Conservation (phyloP, 139 green algal species). For the Marvania coccoides region DNA sequence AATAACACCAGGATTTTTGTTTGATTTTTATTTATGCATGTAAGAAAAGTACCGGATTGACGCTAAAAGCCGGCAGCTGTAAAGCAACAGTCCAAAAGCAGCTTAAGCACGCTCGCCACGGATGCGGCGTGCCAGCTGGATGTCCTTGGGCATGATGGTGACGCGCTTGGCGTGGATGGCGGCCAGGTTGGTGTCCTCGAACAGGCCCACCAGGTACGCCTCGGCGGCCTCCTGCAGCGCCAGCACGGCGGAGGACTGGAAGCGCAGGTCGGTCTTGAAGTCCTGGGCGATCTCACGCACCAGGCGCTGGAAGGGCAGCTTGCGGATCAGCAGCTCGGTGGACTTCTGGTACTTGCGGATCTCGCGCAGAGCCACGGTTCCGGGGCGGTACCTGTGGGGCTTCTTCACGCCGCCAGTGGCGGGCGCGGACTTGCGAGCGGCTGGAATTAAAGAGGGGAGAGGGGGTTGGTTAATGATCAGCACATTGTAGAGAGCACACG, state of each 20-base stretch:
- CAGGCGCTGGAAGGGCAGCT: constrained; percentile 94
- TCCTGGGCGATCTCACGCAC: constrained; percentile 98
- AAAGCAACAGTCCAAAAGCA: too few relatives aligned
- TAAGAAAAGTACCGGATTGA: too few relatives aligned
- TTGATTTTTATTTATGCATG: too few relatives aligned
- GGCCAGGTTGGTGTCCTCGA: constrained; percentile 97
- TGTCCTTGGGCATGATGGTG: constrained; percentile 73
- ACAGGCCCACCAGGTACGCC: constrained; percentile 96
- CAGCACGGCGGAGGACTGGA: constrained; percentile 90
- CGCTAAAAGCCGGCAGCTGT: too few relatives aligned
- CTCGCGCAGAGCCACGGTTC: constrained; percentile 84
- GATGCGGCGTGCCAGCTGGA: constrained; percentile 61
- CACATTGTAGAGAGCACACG: too few relatives aligned
- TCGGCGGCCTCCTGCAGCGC: constrained; percentile 95
- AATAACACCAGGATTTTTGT: too few relatives aligned
- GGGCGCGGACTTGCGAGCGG: constrained; percentile 84
- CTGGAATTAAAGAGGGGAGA: constrained; percentile 34
- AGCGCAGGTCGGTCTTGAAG: constrained; percentile 99
- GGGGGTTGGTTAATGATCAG: not conserved
- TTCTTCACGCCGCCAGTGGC: constrained; percentile 87
- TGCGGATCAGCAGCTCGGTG: constrained; percentile 91
- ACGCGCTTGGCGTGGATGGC: constrained; percentile 95
- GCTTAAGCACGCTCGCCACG: constrained; percentile 40
- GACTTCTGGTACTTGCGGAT: constrained; percentile 95
- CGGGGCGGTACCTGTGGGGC: constrained; percentile 82